Conservation (phyloP, 768 basidiomycete genomes). For the Bullera alba region DNA sequence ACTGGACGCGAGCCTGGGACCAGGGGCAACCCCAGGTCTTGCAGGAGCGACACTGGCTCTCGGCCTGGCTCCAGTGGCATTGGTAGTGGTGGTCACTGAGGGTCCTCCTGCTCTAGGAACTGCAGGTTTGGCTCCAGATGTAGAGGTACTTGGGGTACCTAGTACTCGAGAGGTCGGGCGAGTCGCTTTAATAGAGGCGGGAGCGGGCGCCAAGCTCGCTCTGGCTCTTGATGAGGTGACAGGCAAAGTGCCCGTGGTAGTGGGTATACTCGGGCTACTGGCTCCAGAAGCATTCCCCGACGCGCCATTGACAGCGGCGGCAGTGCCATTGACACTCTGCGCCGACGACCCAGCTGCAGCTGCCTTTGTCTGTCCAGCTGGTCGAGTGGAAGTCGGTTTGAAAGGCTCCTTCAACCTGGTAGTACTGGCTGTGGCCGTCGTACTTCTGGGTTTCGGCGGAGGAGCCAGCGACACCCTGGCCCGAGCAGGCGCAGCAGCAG, state of each 20-base stretch:
- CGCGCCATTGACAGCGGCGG: no score
- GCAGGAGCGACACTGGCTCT: background rate
- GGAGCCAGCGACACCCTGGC: background rate
- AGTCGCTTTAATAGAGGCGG: background rate
- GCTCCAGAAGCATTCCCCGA: no score
- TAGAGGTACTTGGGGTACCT: background rate
- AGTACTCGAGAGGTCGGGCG: background rate
- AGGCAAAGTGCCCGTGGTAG: background rate
- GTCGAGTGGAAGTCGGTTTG: slow-evolving; percentile 1
- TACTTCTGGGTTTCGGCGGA: background rate
- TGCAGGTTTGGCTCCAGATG: background rate
- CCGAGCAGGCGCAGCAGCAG: no score
- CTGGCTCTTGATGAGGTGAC: background rate
- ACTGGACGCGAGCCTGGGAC: no score
- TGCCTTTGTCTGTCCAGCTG: background rate
- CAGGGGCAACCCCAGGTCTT: no score
- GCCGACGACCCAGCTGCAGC: no score
- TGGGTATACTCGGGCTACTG: background rate
- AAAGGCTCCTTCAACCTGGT: background rate
- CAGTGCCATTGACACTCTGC: no score
- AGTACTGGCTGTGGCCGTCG: background rate
- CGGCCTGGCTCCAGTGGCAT: background rate
- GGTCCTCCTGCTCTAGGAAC: background rate
- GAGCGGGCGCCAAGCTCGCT: background rate
- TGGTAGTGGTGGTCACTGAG: background rate